These are phyloP conservation scores for Citrus maxima DNA, from an alignment of 345 rosid species.

Conservation along the genomic window DNA sequence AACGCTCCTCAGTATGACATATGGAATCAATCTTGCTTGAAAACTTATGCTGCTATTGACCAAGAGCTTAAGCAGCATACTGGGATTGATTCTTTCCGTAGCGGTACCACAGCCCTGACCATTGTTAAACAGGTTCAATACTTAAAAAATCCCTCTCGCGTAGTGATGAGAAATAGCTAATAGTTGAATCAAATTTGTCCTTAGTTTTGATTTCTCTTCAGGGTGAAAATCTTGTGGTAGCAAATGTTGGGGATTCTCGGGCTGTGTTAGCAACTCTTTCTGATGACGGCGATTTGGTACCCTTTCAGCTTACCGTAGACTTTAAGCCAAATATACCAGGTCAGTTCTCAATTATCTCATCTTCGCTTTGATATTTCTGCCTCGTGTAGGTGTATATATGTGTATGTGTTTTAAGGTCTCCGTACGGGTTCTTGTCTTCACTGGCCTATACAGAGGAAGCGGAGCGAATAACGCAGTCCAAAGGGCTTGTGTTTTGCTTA, in stretches of 20 bases:
- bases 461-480: conserved; percentile 58
- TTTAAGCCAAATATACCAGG: conserved; percentile 86
- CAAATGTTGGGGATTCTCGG: conserved; percentile 82
- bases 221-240: conserved; percentile 63
- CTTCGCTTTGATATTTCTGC: neutral
- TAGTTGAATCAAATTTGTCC: neutral
- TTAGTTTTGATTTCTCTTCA: conserved; percentile 13
- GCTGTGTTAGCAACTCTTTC: conserved; percentile 69
- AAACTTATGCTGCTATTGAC: conserved; percentile 68
- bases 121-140: conserved; percentile 67
- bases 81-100: conserved; percentile 58
- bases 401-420: neutral
- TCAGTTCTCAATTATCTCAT: conserved; percentile 16
- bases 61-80: conserved; percentile 63
- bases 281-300: conserved; percentile 47
- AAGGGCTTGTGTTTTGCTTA: conserved; percentile 63
- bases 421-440: neutral
- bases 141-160: too few relatives aligned
- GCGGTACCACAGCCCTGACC: conserved; percentile 75
- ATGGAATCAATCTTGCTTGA: conserved; percentile 73
- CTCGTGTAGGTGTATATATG: too few relatives aligned
- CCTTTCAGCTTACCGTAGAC: conserved; percentile 80
- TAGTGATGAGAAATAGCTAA: neutral
- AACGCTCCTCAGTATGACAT: conserved; percentile 36
- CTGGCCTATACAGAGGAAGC: conserved; percentile 65